These are phyloP conservation scores for Fusarium nisikadoi DNA, from an alignment of 2,329 filamentous ascomycete genomes.

Conservation along the genomic window DNA sequence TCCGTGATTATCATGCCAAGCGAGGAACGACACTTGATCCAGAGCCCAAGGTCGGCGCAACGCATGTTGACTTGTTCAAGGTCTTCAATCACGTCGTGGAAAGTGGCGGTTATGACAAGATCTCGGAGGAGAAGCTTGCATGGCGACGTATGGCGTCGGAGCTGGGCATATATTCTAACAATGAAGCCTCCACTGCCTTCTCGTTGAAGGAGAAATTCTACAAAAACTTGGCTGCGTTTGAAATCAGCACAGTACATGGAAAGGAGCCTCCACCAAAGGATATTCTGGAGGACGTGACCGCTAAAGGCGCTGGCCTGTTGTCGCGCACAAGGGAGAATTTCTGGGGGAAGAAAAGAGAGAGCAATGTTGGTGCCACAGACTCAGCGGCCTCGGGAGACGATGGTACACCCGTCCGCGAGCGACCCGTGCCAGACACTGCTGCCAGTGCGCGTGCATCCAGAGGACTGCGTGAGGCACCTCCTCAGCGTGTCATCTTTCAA, in stretches of 20 bases:
- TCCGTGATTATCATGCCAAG: conserved; percentile 79
- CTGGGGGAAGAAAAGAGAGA: conserved; percentile 59
- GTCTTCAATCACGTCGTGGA: conserved; percentile 81
- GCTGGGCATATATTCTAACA: conserved; percentile 78
- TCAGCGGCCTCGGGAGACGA: conserved; percentile 70
- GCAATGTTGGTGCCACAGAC: conserved; percentile 64
- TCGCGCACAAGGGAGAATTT: conserved; percentile 84
- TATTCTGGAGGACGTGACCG: conserved; percentile 87
- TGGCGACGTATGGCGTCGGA: conserved; percentile 84
- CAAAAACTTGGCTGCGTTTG: conserved; percentile 87
- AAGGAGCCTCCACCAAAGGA: conserved; percentile 88
- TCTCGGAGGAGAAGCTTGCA: conserved; percentile 84
- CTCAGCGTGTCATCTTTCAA: conserved; percentile 85
- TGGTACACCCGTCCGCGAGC: conserved; percentile 66
- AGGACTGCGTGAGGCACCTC: conserved; percentile 82
- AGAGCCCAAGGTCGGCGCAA: conserved; percentile 82
- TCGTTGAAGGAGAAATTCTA: conserved; percentile 89
- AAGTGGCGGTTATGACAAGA: conserved; percentile 86
- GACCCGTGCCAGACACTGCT: conserved; percentile 61
- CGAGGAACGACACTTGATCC: conserved; percentile 82
- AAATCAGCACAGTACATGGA: conserved; percentile 81
- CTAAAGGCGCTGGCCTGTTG: conserved; percentile 83
- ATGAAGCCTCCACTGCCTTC: conserved; percentile 86
- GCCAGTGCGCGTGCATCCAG: conserved; percentile 69
- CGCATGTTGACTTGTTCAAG: conserved; percentile 79